Evolutionary conservation across 805 yeast genomes (phyloP).

Genomic region (Naumovozyma dairenensis): DNA sequence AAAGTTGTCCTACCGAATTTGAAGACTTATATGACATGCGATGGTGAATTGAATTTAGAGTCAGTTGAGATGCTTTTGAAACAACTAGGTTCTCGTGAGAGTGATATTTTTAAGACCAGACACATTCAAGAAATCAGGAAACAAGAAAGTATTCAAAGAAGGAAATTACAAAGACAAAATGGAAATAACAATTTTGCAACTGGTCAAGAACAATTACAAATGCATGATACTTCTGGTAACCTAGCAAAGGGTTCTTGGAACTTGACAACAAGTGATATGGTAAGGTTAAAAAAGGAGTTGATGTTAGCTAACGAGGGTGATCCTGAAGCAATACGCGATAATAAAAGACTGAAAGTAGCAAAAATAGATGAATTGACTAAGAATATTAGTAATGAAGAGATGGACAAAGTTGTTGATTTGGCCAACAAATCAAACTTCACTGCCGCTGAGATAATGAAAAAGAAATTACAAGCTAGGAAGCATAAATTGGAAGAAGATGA

Average conservation of each 20-base stretch:
- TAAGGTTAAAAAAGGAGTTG: slow-evolving; percentile 48
- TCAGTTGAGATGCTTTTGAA: slow-evolving; percentile 65
- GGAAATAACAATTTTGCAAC: slow-evolving; percentile 51
- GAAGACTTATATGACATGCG: slow-evolving; percentile 77
- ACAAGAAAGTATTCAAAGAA: slow-evolving; percentile 53
- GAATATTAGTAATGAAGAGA: slow-evolving; percentile 22
- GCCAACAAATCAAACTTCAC: slow-evolving; percentile 34
- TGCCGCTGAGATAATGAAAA: slow-evolving; percentile 38
- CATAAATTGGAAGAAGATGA: slow-evolving; percentile 20
- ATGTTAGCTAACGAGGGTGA: slow-evolving; percentile 67
- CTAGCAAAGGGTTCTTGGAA: slow-evolving; percentile 57
- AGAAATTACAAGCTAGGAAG: slow-evolving; percentile 25
- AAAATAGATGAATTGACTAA: slow-evolving; percentile 18
- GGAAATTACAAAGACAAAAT: slow-evolving; percentile 31
- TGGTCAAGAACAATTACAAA: slow-evolving; percentile 64
- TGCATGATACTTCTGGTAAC: slow-evolving; percentile 68
- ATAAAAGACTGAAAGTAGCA: slow-evolving; percentile 36
- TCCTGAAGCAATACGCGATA: slow-evolving; percentile 54
- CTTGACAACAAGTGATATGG: slow-evolving; percentile 61
- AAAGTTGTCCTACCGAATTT: slow-evolving; percentile 55
- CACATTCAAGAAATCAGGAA: slow-evolving; percentile 62
- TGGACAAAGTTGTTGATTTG: slow-evolving; percentile 24
- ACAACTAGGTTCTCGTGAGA: slow-evolving; percentile 64
- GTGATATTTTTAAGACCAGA: slow-evolving; percentile 60
- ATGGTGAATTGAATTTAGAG: slow-evolving; percentile 68